Evolutionary conservation across 2,329 filamentous ascomycete genomes (phyloP), one percentile per base, ranked within the genome.

Genomic region (Tolypocladium ovalisporum): DNA sequence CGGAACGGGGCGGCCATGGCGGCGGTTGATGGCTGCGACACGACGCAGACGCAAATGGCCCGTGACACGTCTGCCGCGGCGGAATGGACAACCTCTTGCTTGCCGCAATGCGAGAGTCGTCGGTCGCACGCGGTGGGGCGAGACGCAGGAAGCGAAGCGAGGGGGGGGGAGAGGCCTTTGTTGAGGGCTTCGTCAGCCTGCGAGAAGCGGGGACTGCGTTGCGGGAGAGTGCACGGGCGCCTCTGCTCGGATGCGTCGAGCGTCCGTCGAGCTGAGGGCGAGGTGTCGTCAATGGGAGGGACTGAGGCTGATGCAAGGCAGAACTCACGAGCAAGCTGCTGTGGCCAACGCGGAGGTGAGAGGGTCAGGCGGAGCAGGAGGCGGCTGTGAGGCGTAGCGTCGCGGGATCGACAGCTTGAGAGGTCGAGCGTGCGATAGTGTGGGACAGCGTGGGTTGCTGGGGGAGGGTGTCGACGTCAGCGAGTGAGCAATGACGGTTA

Each of bases 1-100:
- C 90, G 95, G 80, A 96, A 97, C 60, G 86, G 85, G 66, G 79
- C 79, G 72, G 86, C 78, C 88, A 92, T 92, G 70, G 73, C 81
- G 76, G 61, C 60, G 63, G 55, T 47, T 34, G 54, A 55, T 49
- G 10, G 40, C 56, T 54, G 55, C 59, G 55, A 59, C 54, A 60
- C 58, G 56, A 56, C 54, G 58, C 55, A 40, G 55, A 52, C 55
- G 42, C 52, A 42, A 44, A 42, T 44, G 53, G 40, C 49, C 57
- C 55, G 52, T 59, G 56, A 57, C 58, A 61, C 59, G 59, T 58
- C 57, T 58, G 57, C 54, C 54, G 56, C 56, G 54, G 57, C 51
- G 47, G 35, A 53, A 57, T 51, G 40, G 49, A 59, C 40, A 54
- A 55, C n/a, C n/a, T 39, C 49, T 54, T 32, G 19, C 27, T 15